Evolutionary conservation across 2,329 filamentous ascomycete species (phyloP), one percentile per base, ranked within the genome.

Genomic region (Sporothrix phasma): DNA sequence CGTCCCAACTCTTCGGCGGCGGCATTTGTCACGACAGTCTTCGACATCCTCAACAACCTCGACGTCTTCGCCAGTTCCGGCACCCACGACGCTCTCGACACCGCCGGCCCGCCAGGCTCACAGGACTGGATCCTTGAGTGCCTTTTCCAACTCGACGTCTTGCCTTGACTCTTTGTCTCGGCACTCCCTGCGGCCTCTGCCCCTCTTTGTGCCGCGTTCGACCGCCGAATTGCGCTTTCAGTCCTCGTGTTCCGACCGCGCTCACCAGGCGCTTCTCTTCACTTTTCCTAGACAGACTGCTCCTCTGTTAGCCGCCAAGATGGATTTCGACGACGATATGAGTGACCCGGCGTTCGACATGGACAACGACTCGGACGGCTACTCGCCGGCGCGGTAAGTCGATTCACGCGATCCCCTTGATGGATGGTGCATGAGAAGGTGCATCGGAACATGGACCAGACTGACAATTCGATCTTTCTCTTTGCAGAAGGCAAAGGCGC

Each of bases 331-430:
- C 66, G 75, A 84, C 66, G 75, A 75, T 49, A 81, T 85, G 74
- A 82, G 84, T 64, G 85, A 86, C 69, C 84, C 84, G 58, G 77
- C 81, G 70, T 85, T 86, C 69, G 80, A 83, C 65, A 73, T 64
- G 74, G 73, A 79, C 66, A 78, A 78, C 64, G 81, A 84, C 68
- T 88, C 84, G 26, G 85, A 87, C 67, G 75, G 64, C 67, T 88
- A 82, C 73, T 78, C 78, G 2, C 84, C 84, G 45, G 81, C 80
- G 65, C 76, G 67, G 83, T 85, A 78, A 65, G 75, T 76, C 49
- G 15, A n/a, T 13, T 37, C 10, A 45, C 1, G 59, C n/a, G 5
- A 56, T 15, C 19, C n/a, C 11, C n/a, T 24, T 13, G 10, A 54
- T 15, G n/a, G n/a, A n/a, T n/a, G n/a, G n/a, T n/a, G n/a, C n/a